Conservation (phyloP, 176 grass and related monocot genomes). For the Aechmea fasciata region DNA sequence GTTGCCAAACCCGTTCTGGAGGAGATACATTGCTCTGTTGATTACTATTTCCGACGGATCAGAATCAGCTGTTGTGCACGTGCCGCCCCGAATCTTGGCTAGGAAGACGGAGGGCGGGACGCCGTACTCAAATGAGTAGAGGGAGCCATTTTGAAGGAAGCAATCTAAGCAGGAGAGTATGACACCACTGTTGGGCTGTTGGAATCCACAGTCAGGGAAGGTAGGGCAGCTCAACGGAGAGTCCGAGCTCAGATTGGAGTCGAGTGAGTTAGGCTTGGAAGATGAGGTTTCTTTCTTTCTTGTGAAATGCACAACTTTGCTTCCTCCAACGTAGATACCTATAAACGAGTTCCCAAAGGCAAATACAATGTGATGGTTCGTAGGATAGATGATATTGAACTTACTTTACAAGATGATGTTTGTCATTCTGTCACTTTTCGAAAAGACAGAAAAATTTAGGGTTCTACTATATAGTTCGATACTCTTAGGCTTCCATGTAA, state of each 20-base stretch:
- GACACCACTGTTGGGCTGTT: slow-evolving; percentile 59
- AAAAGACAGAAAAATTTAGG: too few relatives aligned
- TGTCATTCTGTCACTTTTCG: too few relatives aligned
- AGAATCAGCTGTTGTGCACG: slow-evolving; percentile 77
- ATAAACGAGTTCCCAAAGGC: background rate
- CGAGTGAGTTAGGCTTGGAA: slow-evolving; percentile 39
- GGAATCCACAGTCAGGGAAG: slow-evolving; percentile 97
- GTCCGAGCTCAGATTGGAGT: slow-evolving; percentile 30
- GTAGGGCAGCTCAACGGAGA: slow-evolving; percentile 50
- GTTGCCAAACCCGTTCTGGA: slow-evolving; percentile 85
- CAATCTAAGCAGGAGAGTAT: slow-evolving; percentile 80
- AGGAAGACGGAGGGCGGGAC: slow-evolving; percentile 67
- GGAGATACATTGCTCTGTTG: slow-evolving; percentile 73
- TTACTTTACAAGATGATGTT: too few relatives aligned
- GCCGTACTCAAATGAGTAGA: slow-evolving; percentile 79
- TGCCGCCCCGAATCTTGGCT: slow-evolving; percentile 75
- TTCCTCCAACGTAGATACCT: slow-evolving; percentile 99
- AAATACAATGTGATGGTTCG: too few relatives aligned
- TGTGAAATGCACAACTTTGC: slow-evolving; percentile 95
- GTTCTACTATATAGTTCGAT: too few relatives aligned
- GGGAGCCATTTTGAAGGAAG: slow-evolving; percentile 74
- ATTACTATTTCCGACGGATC: slow-evolving; percentile 59
- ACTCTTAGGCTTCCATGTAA: too few relatives aligned
- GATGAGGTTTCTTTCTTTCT: slow-evolving; percentile 61
- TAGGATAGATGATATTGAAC: too few relatives aligned